Evolutionary conservation across 106 monocot genomes (phyloP).

Genomic region (Platanthera zijinensis): DNA sequence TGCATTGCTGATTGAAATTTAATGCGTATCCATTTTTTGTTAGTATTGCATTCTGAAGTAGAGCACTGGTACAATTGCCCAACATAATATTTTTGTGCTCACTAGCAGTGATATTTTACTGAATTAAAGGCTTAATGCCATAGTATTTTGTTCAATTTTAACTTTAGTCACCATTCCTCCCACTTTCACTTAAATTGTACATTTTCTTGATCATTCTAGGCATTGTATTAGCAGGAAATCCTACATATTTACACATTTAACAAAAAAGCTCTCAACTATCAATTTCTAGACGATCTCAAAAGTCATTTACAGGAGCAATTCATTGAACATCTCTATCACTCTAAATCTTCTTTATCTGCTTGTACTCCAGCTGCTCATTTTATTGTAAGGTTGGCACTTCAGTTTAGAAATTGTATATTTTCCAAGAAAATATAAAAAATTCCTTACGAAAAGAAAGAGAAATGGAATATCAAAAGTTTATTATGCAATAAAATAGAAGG

Average conservation of each 20-base stretch:
- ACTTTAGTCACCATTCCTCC: not conserved
- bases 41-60: not conserved
- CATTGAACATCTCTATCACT: not conserved
- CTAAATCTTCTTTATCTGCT: not conserved
- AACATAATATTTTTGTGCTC: not conserved
- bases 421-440: not conserved
- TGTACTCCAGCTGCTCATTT: not conserved
- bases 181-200: not conserved
- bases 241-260: not conserved
- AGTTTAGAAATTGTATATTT: not conserved
- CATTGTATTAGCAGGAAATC: not conserved
- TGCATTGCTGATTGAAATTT: not conserved
- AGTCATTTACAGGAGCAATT: not conserved
- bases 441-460: not conserved
- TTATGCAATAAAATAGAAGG: not conserved
- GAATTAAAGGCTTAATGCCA: not conserved
- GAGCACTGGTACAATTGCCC: not conserved
- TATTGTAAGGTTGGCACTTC: not conserved
- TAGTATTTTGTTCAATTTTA: not conserved
- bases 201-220: not conserved
- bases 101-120: not conserved
- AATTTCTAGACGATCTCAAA: not conserved
- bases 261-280: not conserved
- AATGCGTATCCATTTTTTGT: not conserved
- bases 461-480: not conserved